Conservation (phyloP, 345 rosid genomes). For the Eucalyptus caleyi region DNA sequence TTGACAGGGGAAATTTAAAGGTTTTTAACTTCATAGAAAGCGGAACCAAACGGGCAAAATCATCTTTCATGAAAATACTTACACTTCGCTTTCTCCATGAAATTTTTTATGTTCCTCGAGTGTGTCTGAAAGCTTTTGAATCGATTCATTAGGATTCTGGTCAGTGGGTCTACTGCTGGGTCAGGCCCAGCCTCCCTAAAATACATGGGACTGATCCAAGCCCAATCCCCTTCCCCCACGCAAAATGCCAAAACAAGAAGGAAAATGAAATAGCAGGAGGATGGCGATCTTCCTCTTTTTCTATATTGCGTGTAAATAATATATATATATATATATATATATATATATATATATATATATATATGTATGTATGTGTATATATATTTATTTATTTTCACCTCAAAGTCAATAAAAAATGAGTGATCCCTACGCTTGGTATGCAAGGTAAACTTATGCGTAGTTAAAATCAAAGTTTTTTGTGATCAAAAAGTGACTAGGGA, state of each 20-base stretch:
- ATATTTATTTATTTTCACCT: neutral
- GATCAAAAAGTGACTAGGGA: fast-evolving
- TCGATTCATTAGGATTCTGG: neutral
- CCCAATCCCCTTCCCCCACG: neutral
- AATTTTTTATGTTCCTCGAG: neutral
- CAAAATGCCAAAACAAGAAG: neutral
- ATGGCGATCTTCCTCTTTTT: neutral
- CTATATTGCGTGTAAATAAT: neutral
- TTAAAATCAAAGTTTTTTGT: fast-evolving
- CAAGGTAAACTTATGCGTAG: fast-evolving
- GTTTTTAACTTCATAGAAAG: neutral
- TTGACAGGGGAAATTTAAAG: neutral
- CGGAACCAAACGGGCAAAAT: neutral
- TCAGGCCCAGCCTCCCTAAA: neutral
- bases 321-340: too few relatives aligned
- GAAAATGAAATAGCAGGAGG: neutral
- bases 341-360: fast-evolving
- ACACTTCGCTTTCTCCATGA: neutral
- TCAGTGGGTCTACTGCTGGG: neutral
- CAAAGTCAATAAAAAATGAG: neutral
- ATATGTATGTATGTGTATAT: fast-evolving
- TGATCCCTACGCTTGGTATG: neutral
- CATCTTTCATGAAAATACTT: neutral
- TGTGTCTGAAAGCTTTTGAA: neutral
- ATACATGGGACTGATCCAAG: neutral